A percentile compares a stretch with the other conserved stretches of the same genome.
Conservation (phyloP, 1,139 yeast species). For the Geotrichum citri-aurantii region DNA sequence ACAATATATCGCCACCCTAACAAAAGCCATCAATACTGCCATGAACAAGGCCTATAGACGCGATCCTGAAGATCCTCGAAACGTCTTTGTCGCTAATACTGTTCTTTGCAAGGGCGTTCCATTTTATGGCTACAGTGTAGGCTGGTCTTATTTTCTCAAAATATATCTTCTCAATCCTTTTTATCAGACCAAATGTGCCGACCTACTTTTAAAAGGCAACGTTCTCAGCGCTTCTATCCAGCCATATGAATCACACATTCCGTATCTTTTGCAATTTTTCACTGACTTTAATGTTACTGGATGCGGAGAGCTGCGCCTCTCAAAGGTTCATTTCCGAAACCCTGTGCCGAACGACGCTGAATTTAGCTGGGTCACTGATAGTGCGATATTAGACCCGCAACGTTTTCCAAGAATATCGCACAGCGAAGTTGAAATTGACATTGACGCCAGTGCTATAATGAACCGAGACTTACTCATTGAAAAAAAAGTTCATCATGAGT, state of each 20-base stretch:
- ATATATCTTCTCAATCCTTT: constrained; percentile 62
- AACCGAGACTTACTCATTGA: constrained; percentile 48
- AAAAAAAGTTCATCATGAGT: constrained; percentile 48
- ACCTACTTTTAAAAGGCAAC: constrained; percentile 50
- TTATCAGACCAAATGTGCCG: constrained; percentile 53
- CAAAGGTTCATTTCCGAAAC: constrained; percentile 18
- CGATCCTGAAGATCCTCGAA: constrained; percentile 28
- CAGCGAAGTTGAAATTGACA: constrained; percentile 64
- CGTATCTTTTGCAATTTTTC: constrained; percentile 67
- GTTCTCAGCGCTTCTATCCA: constrained; percentile 39
- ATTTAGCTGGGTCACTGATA: constrained; percentile 8
- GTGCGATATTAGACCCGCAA: constrained; percentile 16
- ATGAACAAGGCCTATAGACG: constrained; percentile 31
- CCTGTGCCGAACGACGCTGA: constrained; percentile 16
- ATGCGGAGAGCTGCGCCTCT: constrained; percentile 58
- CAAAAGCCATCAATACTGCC: constrained; percentile 29
- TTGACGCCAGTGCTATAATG: constrained; percentile 50
- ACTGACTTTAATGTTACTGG: constrained; percentile 81
- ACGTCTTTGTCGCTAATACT: constrained; percentile 57
- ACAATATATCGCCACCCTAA: constrained; percentile 24
- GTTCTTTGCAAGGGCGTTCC: constrained; percentile 70
- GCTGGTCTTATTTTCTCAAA: constrained; percentile 59
- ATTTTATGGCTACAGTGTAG: constrained; percentile 75
- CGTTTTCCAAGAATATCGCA: constrained; percentile 51
- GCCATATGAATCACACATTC: constrained; percentile 76